A percentile compares a stretch with the other conserved stretches of the same genome.
Conservation (phyloP, 164 flowering plant species). For the Sedum album region DNA sequence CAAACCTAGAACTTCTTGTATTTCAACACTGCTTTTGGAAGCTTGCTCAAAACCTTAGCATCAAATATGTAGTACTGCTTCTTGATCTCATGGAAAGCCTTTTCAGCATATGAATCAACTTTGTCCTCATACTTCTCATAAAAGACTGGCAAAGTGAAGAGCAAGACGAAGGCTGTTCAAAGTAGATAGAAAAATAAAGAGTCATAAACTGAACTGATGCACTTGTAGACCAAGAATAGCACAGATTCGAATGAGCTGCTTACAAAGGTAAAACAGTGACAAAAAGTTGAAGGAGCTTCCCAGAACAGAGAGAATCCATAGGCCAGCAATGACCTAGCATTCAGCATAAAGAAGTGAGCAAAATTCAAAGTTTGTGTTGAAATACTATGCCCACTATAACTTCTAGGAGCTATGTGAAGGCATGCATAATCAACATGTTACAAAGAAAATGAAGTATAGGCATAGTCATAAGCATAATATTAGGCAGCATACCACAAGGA, state of each 20-base stretch:
- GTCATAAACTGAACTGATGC: background rate
- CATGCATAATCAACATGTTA: background rate
- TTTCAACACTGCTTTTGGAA: no score
- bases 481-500: slow-evolving; percentile 25
- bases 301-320: slow-evolving; percentile 13
- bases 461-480: background rate
- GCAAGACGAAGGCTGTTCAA: slow-evolving; percentile 7
- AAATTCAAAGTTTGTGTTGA: no score
- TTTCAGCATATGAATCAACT: no score
- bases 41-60: no score
- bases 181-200: background rate
- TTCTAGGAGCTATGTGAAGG: background rate
- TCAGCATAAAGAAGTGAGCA: background rate
- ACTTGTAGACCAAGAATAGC: background rate
- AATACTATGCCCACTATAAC: no score
- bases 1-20: background rate
- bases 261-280: no score
- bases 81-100: slow-evolving; percentile 7
- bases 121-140: no score
- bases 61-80: slow-evolving; percentile 5
- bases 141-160: slow-evolving; percentile 5
- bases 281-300: slow-evolving; percentile 11
- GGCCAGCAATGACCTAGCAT: slow-evolving; percentile 7
- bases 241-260: background rate
- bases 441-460: background rate